phyloP scores from a whole-genome alignment of 768 basidiomycete genomes.

The Lactarius evosmus region DNA sequence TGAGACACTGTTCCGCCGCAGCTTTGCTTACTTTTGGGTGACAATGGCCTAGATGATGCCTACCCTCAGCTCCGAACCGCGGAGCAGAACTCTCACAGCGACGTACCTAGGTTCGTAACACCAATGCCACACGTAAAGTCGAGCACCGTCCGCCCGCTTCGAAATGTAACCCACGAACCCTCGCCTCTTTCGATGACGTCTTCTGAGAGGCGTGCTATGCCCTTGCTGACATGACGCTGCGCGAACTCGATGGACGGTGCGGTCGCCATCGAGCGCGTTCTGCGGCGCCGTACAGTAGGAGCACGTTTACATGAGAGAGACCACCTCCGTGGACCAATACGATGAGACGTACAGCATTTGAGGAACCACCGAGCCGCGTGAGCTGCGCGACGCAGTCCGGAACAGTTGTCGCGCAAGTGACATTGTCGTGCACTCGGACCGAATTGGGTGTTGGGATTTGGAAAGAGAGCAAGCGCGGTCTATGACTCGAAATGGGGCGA shows the following conservation, averaged over 20 bases:
- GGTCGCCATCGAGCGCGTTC: constrained; percentile 22
- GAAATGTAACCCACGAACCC: constrained; percentile 27
- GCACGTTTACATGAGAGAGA: background rate
- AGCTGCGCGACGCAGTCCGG: background rate
- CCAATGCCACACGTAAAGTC: constrained; percentile 29
- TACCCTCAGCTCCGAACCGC: background rate
- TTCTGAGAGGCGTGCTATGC: constrained; percentile 20
- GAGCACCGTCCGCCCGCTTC: constrained; percentile 23
- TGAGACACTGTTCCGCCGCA: constrained; percentile 84
- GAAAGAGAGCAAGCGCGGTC: background rate
- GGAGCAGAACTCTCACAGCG: background rate
- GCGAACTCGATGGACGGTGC: constrained; percentile 17
- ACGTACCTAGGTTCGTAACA: constrained; percentile 27
- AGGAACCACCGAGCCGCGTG: background rate
- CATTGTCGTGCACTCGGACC: background rate
- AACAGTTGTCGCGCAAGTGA: constrained; percentile 4
- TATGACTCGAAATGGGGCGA: background rate
- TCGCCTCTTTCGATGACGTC: constrained; percentile 20
- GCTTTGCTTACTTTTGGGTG: constrained; percentile 84
- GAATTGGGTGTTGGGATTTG: background rate
- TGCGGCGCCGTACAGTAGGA: background rate
- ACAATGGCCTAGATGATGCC: constrained; percentile 64
- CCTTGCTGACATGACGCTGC: constrained; percentile 23
- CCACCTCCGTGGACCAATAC: too few species aligned
- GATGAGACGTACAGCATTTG: background rate